A percentile compares a stretch with the other conserved stretches of the same genome.
These are phyloP conservation scores for Fusarium equiseti DNA, from an alignment of 2,329 filamentous ascomycete genomes.

Conservation along the genomic window DNA sequence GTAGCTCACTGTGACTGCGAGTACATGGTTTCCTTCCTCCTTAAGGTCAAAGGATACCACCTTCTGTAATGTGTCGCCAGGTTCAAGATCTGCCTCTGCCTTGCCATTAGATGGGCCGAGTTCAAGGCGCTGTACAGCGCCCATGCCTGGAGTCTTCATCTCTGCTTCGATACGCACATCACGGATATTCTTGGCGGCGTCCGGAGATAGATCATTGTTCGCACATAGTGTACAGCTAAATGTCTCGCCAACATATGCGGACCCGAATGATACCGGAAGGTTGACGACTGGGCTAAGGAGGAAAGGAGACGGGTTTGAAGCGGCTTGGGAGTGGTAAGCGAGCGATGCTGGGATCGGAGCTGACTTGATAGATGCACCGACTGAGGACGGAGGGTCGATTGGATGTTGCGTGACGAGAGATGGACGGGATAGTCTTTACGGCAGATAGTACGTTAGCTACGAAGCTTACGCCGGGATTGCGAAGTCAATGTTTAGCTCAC, in stretches of 20 bases:
- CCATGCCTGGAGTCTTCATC: constrained; percentile 86
- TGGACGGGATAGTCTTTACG: constrained; percentile 80
- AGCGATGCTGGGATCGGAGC: constrained; percentile 74
- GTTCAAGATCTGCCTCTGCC: constrained; percentile 62
- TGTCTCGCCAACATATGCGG: constrained; percentile 93
- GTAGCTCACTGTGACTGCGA: constrained; percentile 94
- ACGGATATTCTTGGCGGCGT: constrained; percentile 67
- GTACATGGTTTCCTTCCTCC: constrained; percentile 92
- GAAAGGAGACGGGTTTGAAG: constrained; percentile 66
- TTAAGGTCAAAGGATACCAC: constrained; percentile 89
- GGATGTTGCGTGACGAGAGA: constrained; percentile 79
- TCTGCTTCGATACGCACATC: constrained; percentile 88
- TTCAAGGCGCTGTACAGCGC: constrained; percentile 71
- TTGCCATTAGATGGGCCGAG: constrained; percentile 60
- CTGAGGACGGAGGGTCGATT: constrained; percentile 60
- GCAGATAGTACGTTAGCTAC: constrained; percentile 19
- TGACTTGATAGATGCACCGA: constrained; percentile 55
- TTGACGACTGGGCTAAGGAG: constrained; percentile 77
- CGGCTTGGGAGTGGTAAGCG: constrained; percentile 68
- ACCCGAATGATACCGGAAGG: constrained; percentile 90
- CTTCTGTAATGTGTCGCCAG: constrained; percentile 79
- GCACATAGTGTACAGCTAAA: constrained; percentile 95
- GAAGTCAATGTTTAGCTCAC: constrained; percentile 54
- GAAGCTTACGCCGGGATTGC: not conserved
- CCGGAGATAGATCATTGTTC: constrained; percentile 78